Percentiles rank a stretch among this genome's conserved stretches.
These are phyloP conservation scores for Penicillium subrubescens DNA, from an alignment of 495 filamentous ascomycete species.

Conservation along the genomic window DNA sequence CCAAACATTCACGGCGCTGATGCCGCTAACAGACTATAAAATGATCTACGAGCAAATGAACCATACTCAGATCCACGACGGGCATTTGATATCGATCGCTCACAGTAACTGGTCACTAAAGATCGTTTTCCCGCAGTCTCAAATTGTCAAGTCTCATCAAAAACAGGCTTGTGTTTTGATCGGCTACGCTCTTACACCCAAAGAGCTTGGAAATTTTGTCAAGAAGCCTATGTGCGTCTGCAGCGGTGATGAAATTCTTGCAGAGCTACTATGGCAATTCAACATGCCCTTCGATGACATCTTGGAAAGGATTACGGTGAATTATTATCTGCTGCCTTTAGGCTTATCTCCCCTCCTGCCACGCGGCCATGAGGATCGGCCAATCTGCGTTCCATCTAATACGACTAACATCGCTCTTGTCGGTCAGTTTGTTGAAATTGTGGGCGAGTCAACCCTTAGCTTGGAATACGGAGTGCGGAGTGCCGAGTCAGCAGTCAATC, in stretches of 20 bases:
- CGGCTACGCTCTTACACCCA: neutral
- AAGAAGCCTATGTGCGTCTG: neutral
- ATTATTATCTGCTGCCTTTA: neutral
- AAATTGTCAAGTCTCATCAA: neutral
- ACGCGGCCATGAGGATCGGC: neutral
- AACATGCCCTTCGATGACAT: neutral
- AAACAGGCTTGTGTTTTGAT: neutral
- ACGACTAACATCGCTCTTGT: neutral
- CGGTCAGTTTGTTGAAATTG: neutral
- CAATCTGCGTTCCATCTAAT: neutral
- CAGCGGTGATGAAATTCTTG: neutral
- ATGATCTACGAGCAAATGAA: neutral
- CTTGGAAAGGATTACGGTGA: neutral
- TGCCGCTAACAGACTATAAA: neutral
- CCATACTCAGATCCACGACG: neutral
- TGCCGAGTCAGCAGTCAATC: neutral
- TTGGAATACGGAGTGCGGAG: neutral
- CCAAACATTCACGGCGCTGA: neutral
- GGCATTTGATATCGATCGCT: neutral
- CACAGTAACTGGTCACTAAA: neutral
- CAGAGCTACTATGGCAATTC: neutral
- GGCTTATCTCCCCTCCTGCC: neutral
- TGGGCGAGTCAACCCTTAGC: neutral
- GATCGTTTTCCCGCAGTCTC: neutral
- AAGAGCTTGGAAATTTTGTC: neutral